Conservation (phyloP, 768 basidiomycete species). For the Phylloporus arenicola region DNA sequence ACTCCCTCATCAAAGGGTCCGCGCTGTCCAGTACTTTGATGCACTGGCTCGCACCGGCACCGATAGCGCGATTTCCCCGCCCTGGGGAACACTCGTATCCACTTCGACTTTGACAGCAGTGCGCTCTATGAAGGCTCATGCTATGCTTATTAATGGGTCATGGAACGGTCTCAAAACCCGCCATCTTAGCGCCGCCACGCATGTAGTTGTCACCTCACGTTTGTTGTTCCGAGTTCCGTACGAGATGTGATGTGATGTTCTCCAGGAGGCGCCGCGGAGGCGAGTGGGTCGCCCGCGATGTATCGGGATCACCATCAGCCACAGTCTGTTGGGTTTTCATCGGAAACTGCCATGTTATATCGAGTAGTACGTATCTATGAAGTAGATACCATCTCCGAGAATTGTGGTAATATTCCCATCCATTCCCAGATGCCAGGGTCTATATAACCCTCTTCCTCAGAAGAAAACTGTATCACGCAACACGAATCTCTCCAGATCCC, state of each 20-base stretch:
- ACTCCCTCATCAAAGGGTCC: constrained; percentile 10
- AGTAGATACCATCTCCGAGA: background rate
- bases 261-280: background rate
- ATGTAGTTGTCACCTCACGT: constrained; percentile 8
- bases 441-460: constrained; percentile 26
- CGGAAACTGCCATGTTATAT: background rate
- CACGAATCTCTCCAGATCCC: constrained; percentile 61
- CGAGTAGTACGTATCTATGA: background rate
- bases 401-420: background rate
- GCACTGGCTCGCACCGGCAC: constrained; percentile 1
- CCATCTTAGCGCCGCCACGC: constrained; percentile 5
- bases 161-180: constrained; percentile 4
- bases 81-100: background rate
- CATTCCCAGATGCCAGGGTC: background rate
- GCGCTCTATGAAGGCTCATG: constrained; percentile 5
- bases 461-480: constrained; percentile 64
- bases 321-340: constrained; percentile 7
- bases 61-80: constrained; percentile 4
- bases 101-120: constrained; percentile 4
- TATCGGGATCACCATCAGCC: constrained; percentile 12
- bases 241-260: constrained; percentile 7
- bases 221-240: constrained; percentile 6
- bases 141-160: constrained; percentile 7
- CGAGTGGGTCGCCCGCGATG: constrained; percentile 1
- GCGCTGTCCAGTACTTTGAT: constrained; percentile 2